These are phyloP conservation scores for Colletotrichum horii DNA, from an alignment of 2,329 filamentous ascomycete species.

Conservation along the genomic window DNA sequence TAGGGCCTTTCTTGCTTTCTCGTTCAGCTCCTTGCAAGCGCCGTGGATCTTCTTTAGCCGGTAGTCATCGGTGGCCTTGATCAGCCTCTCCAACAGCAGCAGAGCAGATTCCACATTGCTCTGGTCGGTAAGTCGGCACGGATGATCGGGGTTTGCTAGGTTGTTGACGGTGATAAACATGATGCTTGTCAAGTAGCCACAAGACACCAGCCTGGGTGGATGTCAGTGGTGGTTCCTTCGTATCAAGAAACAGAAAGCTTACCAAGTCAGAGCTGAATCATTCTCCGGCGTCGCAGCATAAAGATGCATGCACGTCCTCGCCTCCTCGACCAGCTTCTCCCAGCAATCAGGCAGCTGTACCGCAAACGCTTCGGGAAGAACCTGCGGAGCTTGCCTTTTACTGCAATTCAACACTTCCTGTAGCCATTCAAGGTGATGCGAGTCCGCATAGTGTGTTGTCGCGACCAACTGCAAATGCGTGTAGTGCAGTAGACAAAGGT, in stretches of 20 bases:
- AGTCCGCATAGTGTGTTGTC: slow-evolving; percentile 4
- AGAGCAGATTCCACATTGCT: slow-evolving; percentile 11
- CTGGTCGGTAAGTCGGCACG: background rate
- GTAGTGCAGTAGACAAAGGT: slow-evolving; percentile 9
- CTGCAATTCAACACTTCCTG: background rate
- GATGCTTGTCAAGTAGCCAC: slow-evolving; percentile 12
- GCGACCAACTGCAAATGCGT: slow-evolving; percentile 4
- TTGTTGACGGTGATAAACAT: slow-evolving; percentile 19
- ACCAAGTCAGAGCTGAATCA: slow-evolving; percentile 14
- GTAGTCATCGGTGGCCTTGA: slow-evolving; percentile 1
- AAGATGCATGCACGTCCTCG: slow-evolving; percentile 13
- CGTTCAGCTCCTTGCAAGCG: slow-evolving; percentile 8
- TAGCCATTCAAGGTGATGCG: slow-evolving; percentile 13
- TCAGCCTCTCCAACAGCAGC: background rate
- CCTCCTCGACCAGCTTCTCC: background rate
- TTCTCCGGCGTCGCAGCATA: slow-evolving; percentile 1
- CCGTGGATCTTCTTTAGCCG: background rate
- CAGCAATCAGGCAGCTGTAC: background rate
- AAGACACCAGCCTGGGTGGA: background rate
- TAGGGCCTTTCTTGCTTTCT: background rate
- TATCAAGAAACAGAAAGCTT: fast-evolving
- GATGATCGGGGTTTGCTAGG: background rate
- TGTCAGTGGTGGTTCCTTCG: background rate
- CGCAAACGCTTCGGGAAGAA: background rate
- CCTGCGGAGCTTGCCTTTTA: background rate